phyloP scores from a whole-genome alignment of 441 rosid species.

The Omphalea diandra region DNA sequence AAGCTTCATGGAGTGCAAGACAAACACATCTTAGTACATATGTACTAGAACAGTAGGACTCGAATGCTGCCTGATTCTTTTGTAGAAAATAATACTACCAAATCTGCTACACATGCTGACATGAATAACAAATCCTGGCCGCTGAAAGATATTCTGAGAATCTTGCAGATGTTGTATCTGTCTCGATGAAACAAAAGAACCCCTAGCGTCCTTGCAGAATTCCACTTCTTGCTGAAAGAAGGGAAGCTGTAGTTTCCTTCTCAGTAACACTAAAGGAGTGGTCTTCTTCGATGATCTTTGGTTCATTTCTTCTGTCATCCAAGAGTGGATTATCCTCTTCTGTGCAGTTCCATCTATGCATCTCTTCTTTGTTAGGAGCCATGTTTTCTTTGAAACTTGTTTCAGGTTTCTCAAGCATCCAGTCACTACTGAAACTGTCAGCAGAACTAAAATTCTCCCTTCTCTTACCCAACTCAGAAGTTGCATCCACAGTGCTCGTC shows the following conservation, averaged over 20 bases:
- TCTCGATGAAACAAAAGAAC: neutral
- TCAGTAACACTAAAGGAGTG: conserved; percentile 48
- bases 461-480: conserved; percentile 8
- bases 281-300: conserved; percentile 32
- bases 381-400: conserved; percentile 43
- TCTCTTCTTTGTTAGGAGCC: conserved; percentile 37
- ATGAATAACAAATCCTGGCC: too few relatives aligned
- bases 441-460: conserved; percentile 15
- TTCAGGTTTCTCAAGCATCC: conserved; percentile 28
- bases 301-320: conserved; percentile 27
- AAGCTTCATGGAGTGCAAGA: conserved; percentile 3
- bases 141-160: neutral
- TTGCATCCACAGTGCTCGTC: neutral
- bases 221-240: conserved; percentile 35
- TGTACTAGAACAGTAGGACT: neutral
- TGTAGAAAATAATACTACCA: neutral
- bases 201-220: conserved; percentile 34
- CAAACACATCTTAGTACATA: conserved; percentile 7
- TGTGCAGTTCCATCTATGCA: conserved; percentile 30
- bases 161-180: neutral
- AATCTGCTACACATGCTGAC: neutral
- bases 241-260: conserved; percentile 34
- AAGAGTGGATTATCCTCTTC: conserved; percentile 47
- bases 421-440: conserved; percentile 13
- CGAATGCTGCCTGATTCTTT: neutral